Base-by-base conservation (phyloP, 148 eudicot genomes). In the Pouteria glomerata region DNA sequence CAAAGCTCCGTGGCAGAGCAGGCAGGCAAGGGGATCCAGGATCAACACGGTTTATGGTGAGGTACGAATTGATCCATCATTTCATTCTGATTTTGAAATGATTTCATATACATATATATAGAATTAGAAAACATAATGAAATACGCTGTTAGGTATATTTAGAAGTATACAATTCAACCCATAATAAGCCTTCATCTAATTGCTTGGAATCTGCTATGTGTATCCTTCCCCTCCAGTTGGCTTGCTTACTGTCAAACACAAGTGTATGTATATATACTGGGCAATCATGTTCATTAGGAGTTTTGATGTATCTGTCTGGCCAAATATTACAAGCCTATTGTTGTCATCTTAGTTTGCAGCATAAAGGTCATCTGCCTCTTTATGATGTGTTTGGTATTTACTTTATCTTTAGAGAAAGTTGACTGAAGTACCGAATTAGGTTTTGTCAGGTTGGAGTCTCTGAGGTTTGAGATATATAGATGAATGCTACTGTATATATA, bases 1-100 rank as follows among this genome's bases (percentile, higher is more conserved):
- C 53, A 53, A 84, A 95, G 99, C 96, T 95, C 52, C 97, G 99
- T 79, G 99, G 99, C 66, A 88, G 99, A 83, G 96, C 99, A 57
- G 99, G 96, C 47, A 89, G 99, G 76, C 99, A 95, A 79, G 99
- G 99, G 58, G 99, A 95, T 88, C 99, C 94, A 27, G 99, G 99
- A 57, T 95, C 99, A 69, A 89, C 99, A 62, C 83, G 97, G 79
- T 95, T 95, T 78, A 88, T 95, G 96, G 84, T 95, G 72, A 95
- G 98, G 98, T 95, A 66, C 66, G 51, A 53, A 66, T 51, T 29
- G 27, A n/a, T 50, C n/a, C 24, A 15, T 62, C 50, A 55, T 63
- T 27, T 51, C 23, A 21, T 33, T 63, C 37, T 41, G 67, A 24
- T 10, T 1, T n/a, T n/a, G 26, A 29, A 27, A 45, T 65, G 21